phyloP scores from a whole-genome alignment of 2,329 filamentous ascomycete species.

The Cercospora sp. region DNA sequence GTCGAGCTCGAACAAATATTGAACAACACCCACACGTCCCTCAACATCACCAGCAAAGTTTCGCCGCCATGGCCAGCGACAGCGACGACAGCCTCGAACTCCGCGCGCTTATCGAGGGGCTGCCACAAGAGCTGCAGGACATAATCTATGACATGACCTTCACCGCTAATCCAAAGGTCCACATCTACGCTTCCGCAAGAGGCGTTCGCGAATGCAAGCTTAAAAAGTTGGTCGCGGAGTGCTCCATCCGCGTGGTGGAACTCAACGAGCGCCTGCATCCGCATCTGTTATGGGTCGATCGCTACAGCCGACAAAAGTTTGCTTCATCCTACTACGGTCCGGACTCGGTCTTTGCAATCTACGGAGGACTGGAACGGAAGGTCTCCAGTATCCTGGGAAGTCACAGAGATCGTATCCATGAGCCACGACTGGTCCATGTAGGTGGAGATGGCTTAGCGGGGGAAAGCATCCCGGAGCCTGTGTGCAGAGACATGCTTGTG shows the following conservation, averaged over 20 bases:
- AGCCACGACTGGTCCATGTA: not conserved
- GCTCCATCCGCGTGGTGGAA: not conserved
- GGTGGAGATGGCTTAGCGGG: no score
- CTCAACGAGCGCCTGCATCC: not conserved
- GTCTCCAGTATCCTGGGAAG: not conserved
- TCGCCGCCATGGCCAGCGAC: not conserved
- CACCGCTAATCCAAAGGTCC: not conserved
- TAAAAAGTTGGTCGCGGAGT: not conserved
- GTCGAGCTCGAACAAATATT: no score
- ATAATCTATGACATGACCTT: not conserved
- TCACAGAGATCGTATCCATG: not conserved
- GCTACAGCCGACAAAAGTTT: not conserved
- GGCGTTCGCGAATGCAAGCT: not conserved
- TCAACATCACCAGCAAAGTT: not conserved
- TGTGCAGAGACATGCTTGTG: not conserved
- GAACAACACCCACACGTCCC: not conserved
- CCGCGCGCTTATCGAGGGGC: not conserved
- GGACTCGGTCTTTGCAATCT: not conserved
- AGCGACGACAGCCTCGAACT: not conserved
- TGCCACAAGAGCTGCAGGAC: not conserved
- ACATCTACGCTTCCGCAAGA: not conserved
- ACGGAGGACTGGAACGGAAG: fast-evolving
- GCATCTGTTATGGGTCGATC: not conserved
- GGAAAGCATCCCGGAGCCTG: no score
- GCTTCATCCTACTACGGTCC: not conserved